These are phyloP conservation scores for Penstemon barbatus DNA, from an alignment of 257 asterid genomes.

Conservation along the genomic window DNA sequence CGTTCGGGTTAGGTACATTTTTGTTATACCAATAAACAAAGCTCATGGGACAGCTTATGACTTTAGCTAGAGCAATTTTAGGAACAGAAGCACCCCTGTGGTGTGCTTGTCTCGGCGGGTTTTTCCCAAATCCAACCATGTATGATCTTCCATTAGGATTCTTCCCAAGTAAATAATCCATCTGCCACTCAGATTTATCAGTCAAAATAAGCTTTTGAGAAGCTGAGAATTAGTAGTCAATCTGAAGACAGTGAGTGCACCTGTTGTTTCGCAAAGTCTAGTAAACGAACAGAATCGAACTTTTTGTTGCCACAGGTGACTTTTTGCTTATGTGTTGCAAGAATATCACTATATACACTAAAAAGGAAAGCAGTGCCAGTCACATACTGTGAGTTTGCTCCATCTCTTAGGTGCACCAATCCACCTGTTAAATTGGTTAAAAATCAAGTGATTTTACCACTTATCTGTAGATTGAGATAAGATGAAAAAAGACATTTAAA, in stretches of 20 bases:
- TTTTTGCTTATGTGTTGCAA: constrained; percentile 41
- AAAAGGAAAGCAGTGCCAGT: constrained; percentile 65
- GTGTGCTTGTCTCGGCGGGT: constrained; percentile 77
- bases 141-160: constrained; percentile 64
- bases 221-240: too few species aligned
- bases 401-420: constrained; percentile 66
- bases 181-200: constrained; percentile 34
- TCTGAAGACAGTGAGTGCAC: constrained; percentile 12
- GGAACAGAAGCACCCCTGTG: constrained; percentile 97
- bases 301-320: constrained; percentile 49
- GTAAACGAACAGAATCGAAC: constrained; percentile 36
- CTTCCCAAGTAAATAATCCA: constrained; percentile 70
- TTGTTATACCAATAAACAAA: constrained; percentile 53
- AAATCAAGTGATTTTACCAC: background rate
- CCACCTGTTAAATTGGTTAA: constrained; percentile 45
- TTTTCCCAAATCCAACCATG: constrained; percentile 87
- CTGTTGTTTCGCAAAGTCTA: constrained; percentile 68
- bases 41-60: constrained; percentile 57
- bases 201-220: background rate
- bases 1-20: constrained; percentile 53
- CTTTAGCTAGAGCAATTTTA: constrained; percentile 21
- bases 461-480: background rate
- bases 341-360: constrained; percentile 55
- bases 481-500: background rate
- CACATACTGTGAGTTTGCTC: constrained; percentile 83